phyloP scores from a whole-genome alignment of 805 yeast genomes.

The Saccharomycopsis sp. region DNA sequence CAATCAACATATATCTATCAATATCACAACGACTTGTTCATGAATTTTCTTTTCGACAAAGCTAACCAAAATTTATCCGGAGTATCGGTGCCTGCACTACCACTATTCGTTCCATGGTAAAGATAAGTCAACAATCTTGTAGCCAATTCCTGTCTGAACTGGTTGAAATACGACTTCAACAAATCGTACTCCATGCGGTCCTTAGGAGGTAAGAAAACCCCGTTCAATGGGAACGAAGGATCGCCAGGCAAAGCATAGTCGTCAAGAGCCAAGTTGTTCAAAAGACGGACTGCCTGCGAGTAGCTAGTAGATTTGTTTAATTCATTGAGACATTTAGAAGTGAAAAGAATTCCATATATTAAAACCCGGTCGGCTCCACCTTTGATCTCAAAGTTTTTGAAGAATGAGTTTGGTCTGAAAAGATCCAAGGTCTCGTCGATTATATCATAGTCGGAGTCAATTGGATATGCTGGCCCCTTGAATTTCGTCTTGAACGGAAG shows the following conservation, averaged over 20 bases:
- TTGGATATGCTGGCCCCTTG: conserved; percentile 89
- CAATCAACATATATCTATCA: too few species aligned
- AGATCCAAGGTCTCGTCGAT: conserved; percentile 87
- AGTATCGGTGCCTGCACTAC: conserved; percentile 6
- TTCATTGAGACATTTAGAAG: conserved; percentile 74
- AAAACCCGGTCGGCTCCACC: conserved; percentile 90
- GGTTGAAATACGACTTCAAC: conserved; percentile 75
- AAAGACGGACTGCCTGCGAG: conserved; percentile 55
- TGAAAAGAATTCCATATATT: conserved; percentile 87
- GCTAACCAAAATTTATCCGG: conserved; percentile 97
- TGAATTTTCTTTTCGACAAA: conserved; percentile 87
- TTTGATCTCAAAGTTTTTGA: conserved; percentile 93
- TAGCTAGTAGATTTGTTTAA: conserved; percentile 43
- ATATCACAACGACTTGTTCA: conserved; percentile 79
- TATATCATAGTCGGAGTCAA: conserved; percentile 74
- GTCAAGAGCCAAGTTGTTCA: conserved; percentile 83
- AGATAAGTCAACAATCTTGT: conserved; percentile 69
- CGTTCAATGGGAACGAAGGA: conserved; percentile 85
- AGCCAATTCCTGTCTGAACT: conserved; percentile 91
- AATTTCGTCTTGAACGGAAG: conserved; percentile 77
- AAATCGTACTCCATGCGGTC: conserved; percentile 72
- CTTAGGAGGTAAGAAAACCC: conserved; percentile 63
- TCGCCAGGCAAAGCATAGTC: conserved; percentile 92
- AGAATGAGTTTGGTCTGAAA: conserved; percentile 93
- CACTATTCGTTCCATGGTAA: conserved; percentile 48